Percentiles rank a stretch among this genome's conserved stretches.
Conservation (phyloP, 2,329 filamentous ascomycete genomes). For the Mollisiaceae sp. region DNA sequence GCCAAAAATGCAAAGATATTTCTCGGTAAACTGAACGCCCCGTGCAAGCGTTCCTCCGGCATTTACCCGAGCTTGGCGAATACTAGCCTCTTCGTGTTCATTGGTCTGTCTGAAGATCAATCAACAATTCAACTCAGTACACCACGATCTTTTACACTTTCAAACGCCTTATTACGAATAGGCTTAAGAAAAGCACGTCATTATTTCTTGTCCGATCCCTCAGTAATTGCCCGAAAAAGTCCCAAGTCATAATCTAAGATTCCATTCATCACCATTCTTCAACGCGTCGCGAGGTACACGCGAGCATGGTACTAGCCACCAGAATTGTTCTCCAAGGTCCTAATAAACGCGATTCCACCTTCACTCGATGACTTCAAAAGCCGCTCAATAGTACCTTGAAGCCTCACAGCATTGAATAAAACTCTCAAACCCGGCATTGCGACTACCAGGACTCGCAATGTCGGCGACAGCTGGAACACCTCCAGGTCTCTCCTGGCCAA, state of each 20-base stretch:
- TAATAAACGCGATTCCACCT: not conserved
- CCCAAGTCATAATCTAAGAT: not conserved
- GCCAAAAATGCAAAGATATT: constrained; percentile 1
- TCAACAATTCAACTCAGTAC: not conserved
- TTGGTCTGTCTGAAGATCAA: not conserved
- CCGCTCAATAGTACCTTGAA: constrained; percentile 25
- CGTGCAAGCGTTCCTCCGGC: not conserved
- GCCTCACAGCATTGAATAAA: constrained; percentile 25
- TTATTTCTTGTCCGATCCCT: not conserved
- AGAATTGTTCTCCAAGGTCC: constrained; percentile 26
- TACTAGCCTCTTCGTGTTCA: constrained; percentile 1
- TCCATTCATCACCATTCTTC: constrained; percentile 12
- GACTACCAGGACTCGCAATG: constrained; percentile 35
- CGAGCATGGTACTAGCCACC: constrained; percentile 35
- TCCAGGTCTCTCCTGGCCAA: constrained; percentile 27
- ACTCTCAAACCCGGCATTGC: constrained; percentile 27
- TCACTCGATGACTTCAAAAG: constrained; percentile 32
- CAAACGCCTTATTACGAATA: constrained; percentile 2
- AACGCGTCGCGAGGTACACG: constrained; percentile 34
- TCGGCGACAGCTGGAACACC: constrained; percentile 35
- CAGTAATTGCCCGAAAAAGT: not conserved
- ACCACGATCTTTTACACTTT: not conserved
- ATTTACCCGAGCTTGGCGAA: not conserved
- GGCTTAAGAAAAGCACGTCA: not conserved
- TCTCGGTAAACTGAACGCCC: not conserved